Conservation (phyloP, 176 grass and related monocot genomes). For the Musa schizocarpa region DNA sequence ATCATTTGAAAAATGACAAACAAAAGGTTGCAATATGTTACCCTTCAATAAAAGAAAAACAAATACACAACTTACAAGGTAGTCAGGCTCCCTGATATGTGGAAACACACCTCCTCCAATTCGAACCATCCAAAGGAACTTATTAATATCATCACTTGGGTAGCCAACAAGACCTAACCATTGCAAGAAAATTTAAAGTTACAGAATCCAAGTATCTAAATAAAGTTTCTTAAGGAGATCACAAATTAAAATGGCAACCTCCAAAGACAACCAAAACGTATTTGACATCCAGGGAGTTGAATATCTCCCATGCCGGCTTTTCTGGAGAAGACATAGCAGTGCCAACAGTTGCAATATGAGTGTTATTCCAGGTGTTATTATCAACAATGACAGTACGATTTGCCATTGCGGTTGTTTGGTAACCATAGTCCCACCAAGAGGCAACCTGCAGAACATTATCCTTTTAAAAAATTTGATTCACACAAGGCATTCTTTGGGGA, state of each 20-base stretch:
- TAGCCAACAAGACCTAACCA: conserved; percentile 93
- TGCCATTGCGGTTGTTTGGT: conserved; percentile 99
- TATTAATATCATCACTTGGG: conserved; percentile 98
- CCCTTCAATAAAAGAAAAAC: background rate
- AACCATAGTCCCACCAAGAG: conserved; percentile 99
- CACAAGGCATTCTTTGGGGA: background rate
- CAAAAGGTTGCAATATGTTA: background rate
- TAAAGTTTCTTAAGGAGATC: background rate
- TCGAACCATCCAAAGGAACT: conserved; percentile 99
- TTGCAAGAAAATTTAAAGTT: conserved; percentile 18
- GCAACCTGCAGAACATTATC: conserved; percentile 53
- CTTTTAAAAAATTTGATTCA: background rate
- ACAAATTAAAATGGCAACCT: conserved; percentile 36
- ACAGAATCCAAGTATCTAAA: background rate
- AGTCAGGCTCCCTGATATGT: conserved; percentile 99
- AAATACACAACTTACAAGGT: conserved; percentile 68
- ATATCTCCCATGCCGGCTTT: conserved; percentile 98
- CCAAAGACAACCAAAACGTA: conserved; percentile 98
- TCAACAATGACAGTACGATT: conserved; percentile 98
- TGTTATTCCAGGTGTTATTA: conserved; percentile 99
- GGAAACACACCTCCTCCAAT: conserved; percentile 99
- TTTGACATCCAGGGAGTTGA: conserved; percentile 98
- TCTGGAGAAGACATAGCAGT: conserved; percentile 99
- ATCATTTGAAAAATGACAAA: background rate
- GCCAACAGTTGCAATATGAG: conserved; percentile 98